Evolutionary conservation across 306 rosid species (phyloP), one percentile per base, ranked within the genome.

Genomic region (Betula pendula): DNA sequence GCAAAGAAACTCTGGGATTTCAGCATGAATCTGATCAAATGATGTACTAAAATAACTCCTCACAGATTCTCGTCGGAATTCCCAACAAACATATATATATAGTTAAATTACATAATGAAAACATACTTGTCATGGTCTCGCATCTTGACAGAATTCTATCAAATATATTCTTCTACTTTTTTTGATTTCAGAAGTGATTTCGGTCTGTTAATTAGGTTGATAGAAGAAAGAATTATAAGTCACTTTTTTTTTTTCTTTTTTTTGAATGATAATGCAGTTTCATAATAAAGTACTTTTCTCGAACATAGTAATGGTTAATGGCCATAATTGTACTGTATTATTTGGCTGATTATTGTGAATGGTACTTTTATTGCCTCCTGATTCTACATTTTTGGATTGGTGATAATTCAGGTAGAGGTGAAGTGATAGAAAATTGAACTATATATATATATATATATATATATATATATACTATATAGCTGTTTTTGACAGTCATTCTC

Each of bases 1-100:
- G 98, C 97, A 11, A 88, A 84, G 84, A 89, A 82, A 71, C 88
- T 91, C 22, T 87, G 98, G 98, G 93, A 89, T 81, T 91, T 93
- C 76, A 93, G 93, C 87, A 81, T 72, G 29, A 58, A 79, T 53
- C 70, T 85, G 81, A 72, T 85, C 2, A 75, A 50, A 77, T 82
- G 63, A 71, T 50, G 55, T 49, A 29, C 56, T 22, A n/a, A n/a
- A n/a, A 15, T 17, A 16, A 24, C 56, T 25, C 8, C 10, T 66
- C 47, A 38, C 14, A 66, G 27, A 8, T 38, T 19, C 8, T 9
- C 24, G 38, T 38, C n/a, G n/a, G n/a, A 9, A 27, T 66, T 66
- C 48, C 24, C 22, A 35, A 35, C 38, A 17, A 66, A 11, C 19
- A 66, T 38, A 65, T n/a, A n/a, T n/a, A 65, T 65, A 19, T 66